These are phyloP conservation scores for Rhizoclosmatium globosum DNA, from an alignment of 192 early-diverging fungal species.

Conservation along the genomic window DNA sequence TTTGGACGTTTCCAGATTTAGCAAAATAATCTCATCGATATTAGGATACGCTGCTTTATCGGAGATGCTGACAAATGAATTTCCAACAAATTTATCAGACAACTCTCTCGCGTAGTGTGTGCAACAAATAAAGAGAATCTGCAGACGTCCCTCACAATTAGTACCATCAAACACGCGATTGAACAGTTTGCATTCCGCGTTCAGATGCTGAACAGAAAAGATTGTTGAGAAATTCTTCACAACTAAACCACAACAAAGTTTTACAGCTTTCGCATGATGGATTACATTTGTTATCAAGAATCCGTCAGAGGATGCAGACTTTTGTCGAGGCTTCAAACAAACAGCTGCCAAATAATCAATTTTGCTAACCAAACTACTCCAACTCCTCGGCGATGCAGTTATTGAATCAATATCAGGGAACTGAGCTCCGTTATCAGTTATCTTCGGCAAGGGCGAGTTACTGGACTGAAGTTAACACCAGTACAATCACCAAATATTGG, in stretches of 20 bases:
- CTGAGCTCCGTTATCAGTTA: background rate
- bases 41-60: background rate
- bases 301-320: slow-evolving; percentile 15
- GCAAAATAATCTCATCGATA: slow-evolving; percentile 19
- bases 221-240: slow-evolving; percentile 13
- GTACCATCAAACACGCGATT: slow-evolving; percentile 21
- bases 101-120: background rate
- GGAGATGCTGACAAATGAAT: background rate
- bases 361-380: background rate
- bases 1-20: background rate
- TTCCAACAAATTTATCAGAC: background rate
- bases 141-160: background rate
- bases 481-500: slow-evolving; percentile 6
- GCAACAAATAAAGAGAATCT: slow-evolving; percentile 14
- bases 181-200: slow-evolving; percentile 6
- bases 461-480: background rate
- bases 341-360: background rate
- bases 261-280: background rate
- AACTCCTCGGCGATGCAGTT: background rate
- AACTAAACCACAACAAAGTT: background rate
- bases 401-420: background rate
- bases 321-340: slow-evolving; percentile 7
- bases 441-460: slow-evolving; percentile 8
- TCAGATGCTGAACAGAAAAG: background rate
- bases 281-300: background rate